Percentiles rank a stretch among this genome's conserved stretches.
Conservation (phyloP, 495 filamentous ascomycete species). For the Neurospora tetraspora region DNA sequence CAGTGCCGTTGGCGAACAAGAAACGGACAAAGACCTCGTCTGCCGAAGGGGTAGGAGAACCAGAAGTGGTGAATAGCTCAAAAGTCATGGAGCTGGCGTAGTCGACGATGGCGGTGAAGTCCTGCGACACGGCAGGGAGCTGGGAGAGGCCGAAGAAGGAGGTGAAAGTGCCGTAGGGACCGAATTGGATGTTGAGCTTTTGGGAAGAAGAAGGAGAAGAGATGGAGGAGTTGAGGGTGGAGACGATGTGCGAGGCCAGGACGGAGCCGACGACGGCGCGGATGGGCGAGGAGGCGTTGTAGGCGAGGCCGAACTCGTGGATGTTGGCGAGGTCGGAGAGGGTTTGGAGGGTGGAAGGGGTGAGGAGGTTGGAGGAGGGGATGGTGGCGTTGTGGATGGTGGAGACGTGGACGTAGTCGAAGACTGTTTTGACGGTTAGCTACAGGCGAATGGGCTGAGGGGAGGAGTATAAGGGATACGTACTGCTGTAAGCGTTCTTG, state of each 20-base stretch:
- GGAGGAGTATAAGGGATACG: neutral
- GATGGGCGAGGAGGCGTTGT: conserved; percentile 30
- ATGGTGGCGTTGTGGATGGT: conserved; percentile 60
- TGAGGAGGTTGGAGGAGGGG: conserved; percentile 36
- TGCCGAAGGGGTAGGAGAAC: neutral
- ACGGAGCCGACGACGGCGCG: conserved; percentile 47
- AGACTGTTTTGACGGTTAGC: conserved; percentile 42
- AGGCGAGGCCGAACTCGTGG: conserved; percentile 58
- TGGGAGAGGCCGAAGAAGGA: conserved; percentile 64
- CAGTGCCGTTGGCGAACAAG: conserved; percentile 66
- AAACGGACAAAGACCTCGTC: conserved; percentile 64
- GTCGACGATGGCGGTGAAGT: conserved; percentile 62
- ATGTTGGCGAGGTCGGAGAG: conserved; percentile 56
- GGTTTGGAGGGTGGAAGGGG: conserved; percentile 38
- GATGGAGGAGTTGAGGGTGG: conserved; percentile 51
- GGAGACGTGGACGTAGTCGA: conserved; percentile 67
- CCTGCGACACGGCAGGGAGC: conserved; percentile 40
- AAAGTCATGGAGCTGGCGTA: conserved; percentile 61
- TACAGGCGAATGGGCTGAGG: neutral
- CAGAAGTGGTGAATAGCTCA: conserved; percentile 59
- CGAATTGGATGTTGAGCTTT: conserved; percentile 60
- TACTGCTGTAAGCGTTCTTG: conserved; percentile 63
- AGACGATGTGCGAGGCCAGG: conserved; percentile 56
- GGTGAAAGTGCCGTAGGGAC: conserved; percentile 59
- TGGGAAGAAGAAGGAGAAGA: conserved; percentile 21